Evolutionary conservation across 192 early-diverging fungal species (phyloP), one percentile per base, ranked within the genome.

Genomic region (Phlyctochytrium bullatum): DNA sequence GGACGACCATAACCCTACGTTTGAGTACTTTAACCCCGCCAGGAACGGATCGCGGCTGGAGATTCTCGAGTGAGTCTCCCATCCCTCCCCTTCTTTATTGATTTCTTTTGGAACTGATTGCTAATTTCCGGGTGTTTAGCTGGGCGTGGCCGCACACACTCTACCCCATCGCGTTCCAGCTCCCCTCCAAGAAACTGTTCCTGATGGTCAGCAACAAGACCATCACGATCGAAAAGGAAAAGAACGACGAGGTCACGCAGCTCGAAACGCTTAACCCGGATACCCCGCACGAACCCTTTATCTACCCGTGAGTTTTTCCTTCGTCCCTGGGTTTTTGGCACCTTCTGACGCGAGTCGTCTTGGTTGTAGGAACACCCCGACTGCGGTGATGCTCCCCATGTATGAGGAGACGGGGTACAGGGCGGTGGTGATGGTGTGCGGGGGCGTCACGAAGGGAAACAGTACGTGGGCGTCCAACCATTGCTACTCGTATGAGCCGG

Each of bases 171-270:
- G 69, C 67, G 2, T 75, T 63, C 65, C 73, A 71, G 29, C 62
- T 80, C 2, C 75, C 78, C 3, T 63, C 62, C 3, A 71, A 71
- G 35, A 68, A 70, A 4, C 27, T 80, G 17, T 75, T 76, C 34
- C 32, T 80, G 35, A 75, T 77, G 63, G 78, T 73, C 33, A 65
- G 62, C 47, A 76, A 67, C 52, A 27, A 57, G 3, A 62, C 72
- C n/a, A 40, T 75, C 36, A 27, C 73, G 3, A 56, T 77, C 0
- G 72, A 73, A 27, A 61, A 52, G 0, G 61, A 28, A 59, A 74
- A 64, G 14, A 68, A 68, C 17, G 67, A 63, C 25, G 64, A 65
- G 47, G 58, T 47, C 16, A 31, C 25, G 3, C 20, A 17, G 16
- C 58, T 75, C 12, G 73, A 66, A 10, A 28, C 52, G 54, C 66